Base-by-base conservation (phyloP, 208 protist species). In the Leishmania tropica region DNA sequence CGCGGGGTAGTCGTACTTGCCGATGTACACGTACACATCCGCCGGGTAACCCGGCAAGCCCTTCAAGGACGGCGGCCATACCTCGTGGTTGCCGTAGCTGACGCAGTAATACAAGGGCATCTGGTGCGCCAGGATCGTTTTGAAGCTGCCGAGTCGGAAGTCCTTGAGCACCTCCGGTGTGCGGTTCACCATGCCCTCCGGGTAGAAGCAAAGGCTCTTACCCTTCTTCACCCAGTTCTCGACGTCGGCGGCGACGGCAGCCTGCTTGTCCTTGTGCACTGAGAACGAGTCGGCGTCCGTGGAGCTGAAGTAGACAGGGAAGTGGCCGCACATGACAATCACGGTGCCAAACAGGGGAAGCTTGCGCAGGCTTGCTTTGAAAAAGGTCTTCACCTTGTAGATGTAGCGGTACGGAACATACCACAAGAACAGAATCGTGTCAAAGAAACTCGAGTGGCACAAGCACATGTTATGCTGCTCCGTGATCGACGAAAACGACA, bases 401-500 rank as follows among this genome's bases (percentile, higher is more conserved):
- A 97, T 89, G 85, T 90, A 94, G 4, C 65, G 37, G 56, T 88
- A 86, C 4, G 94, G 90, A 42, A 87, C 88, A 10, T 87, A 80
- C 87, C 87, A 91, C 21, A 95, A 78, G 79, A 90, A 95, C 17
- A 97, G 81, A 31, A 97, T 51, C 1, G 89, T 93, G 86, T 98
- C 95, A 54, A 96, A 97, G 90, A 96, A 97, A 68, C 91, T 96
- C 15, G 94, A 91, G 90, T 98, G 95, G 77, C 89, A 94, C 42
- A 96, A 77, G 74, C 93, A 93, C 4, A 97, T 72, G 64, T 88
- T 87, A 79, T 94, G 89, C 58, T 88, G 84, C 75, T 73, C 53
- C n/a, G 78, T 87, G 64, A 97, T 92, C 56, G 84, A 80, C 17
- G 82, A 84, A 75, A 79, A 90, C 48, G 83, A 81, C 58, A 97